Evolutionary conservation across 75 land plant species (phyloP), one percentile per base, ranked within the genome.

Genomic region (Chamaecyparis obtusa): DNA sequence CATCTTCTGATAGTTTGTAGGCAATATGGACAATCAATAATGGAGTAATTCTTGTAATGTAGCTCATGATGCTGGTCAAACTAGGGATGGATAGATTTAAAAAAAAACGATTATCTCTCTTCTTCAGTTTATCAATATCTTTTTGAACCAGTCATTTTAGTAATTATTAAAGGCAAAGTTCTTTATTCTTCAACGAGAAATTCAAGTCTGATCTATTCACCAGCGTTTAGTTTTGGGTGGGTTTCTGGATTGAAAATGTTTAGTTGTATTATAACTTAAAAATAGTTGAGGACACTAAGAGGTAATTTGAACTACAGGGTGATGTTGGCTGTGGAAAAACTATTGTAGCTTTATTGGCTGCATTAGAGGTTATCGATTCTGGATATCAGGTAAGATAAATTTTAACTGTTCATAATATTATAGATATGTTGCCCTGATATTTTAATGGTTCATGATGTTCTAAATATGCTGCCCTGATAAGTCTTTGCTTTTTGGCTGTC

Each of bases 271-370:
- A 11, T 36, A 32, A 24, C 76, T 11, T 74, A 33, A 33, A 32
- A 10, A 11, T 74, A 77, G 4, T 19, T 85, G 80, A 3, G 9
- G 33, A 39, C 27, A 81, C 8, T 43, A 41, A 81, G 9, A 43
- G 15, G 43, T 14, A 43, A 16, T 33, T 80, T 90, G 48, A 36
- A 89, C 86, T 86, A 71, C 91, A 98, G 99, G 99, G 99, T 79
- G 99, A 98, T 89, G 99, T 98, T 85, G 99, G 99, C 85, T 98
- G 99, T 93, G 99, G 99, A 32, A 98, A 98, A 88, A 98, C 99
- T 80, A 88, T 98, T 64, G 99, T 98, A 85, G 99, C 99, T 39
- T 93, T 95, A 79, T 87, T 98, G 84, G 97, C 97, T 75, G 94
- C 96, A 46, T 88, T 98, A 90, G 97, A 96, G 87, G 99, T 98